Base-by-base conservation (phyloP, 202 grass and related monocot genomes). In the Dendrocalamus latiflorus region DNA sequence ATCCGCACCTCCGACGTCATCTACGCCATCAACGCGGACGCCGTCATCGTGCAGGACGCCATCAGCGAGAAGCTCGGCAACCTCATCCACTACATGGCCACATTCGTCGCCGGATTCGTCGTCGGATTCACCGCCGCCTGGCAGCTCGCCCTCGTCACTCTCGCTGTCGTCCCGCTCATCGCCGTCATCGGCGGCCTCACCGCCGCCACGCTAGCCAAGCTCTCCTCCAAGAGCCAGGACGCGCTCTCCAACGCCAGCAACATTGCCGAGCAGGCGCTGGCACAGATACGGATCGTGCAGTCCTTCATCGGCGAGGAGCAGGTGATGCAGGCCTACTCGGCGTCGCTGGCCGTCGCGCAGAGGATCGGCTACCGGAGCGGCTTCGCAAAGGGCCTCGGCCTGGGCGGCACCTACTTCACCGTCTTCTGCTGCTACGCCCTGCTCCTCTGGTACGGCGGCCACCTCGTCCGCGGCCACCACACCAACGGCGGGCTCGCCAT, bases 61-160 rank as follows among this genome's bases (percentile, higher is more conserved):
- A 99, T 99, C 73, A 99, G 96, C 91, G 96, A 99, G 91, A 99
- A 99, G 96, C 86, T 99, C 44, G 96, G 93, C 21, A 95, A 92
- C 56, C 85, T 99, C 74, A 92, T 99, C 88, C 96, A 99, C 90
- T 99, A 99, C 89, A 93, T 99, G 89, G 93, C 96, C 41, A 99
- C 96, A 54, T 99, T 99, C 70, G 96, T 99, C 6, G 86, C 91
- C 17, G 93, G 96, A 9, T 99, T 99, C 91, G 66, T 96, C 17
- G 89, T 99, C 3, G 96, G 96, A 0, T 99, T 95, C 93, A 99
- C 93, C 0, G 96, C 96, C 0, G 91, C 91, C 2, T 99, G 96
- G 96, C 91, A 99, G 70, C 87, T 99, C 3, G 96, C 96, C 11
- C 96, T 99, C 11, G 93, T 99, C 44, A 99, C 93, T 30, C 93